Evolutionary conservation across 768 basidiomycete species (phyloP).

Genomic region (Arthromyces matolae): DNA sequence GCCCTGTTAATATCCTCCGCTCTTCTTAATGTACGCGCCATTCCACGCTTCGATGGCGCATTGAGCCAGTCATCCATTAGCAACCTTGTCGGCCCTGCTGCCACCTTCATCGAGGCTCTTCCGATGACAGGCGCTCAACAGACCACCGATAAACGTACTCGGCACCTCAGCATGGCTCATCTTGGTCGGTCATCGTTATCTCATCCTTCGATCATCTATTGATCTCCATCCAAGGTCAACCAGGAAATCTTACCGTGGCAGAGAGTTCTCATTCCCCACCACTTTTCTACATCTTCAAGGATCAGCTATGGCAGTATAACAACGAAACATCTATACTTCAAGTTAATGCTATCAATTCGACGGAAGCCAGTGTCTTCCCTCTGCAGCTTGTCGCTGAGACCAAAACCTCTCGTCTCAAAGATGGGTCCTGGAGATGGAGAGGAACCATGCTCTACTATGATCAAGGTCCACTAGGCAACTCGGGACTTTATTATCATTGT

Average conservation of each 20-base stretch:
- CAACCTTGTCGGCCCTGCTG: constrained; percentile 36
- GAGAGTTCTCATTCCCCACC: constrained; percentile 33
- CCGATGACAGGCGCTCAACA: constrained; percentile 19
- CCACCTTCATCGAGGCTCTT: constrained; percentile 38
- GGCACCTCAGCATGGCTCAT: constrained; percentile 28
- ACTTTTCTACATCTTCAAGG: constrained; percentile 51
- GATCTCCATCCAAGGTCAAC: constrained; percentile 30
- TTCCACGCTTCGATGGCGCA: constrained; percentile 39
- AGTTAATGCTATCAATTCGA: constrained; percentile 53
- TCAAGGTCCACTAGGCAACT: constrained; percentile 35
- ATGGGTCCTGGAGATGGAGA: constrained; percentile 51
- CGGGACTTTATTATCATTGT: constrained; percentile 45
- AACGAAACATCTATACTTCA: constrained; percentile 55
- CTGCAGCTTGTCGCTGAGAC: constrained; percentile 45
- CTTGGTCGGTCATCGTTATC: constrained; percentile 26
- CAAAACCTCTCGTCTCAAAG: constrained; percentile 35
- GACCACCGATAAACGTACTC: constrained; percentile 15
- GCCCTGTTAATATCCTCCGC: constrained; percentile 20
- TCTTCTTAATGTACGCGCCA: constrained; percentile 23
- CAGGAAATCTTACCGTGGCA: constrained; percentile 46
- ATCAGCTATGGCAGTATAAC: constrained; percentile 49
- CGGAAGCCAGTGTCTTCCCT: constrained; percentile 37
- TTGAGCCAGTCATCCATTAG: constrained; percentile 33
- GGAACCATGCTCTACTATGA: constrained; percentile 55
- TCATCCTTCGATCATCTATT: not conserved